Evolutionary conservation across 441 rosid genomes (phyloP), one percentile per base, ranked within the genome.

Genomic region (Euphorbia schlechtendalii): DNA sequence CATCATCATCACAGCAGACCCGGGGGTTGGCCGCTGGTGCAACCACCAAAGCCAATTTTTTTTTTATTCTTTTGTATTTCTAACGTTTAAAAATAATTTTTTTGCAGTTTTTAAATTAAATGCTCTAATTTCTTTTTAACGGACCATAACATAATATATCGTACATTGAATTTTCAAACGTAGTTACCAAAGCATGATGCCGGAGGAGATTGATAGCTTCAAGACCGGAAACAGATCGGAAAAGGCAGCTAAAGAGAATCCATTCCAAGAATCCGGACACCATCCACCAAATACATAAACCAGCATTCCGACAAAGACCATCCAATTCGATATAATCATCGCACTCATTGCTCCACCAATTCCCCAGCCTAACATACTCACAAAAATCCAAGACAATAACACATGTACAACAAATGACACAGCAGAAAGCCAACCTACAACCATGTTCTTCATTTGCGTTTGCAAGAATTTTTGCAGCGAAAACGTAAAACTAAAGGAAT

Each of bases 161-260:
- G 34, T 32, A 3, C 6, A 3, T 32, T 6, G 6, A 32, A 32
- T 2, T 6, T 32, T 2, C 3, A 32, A 32, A 2, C 3, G 6
- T 32, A 9, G 7, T 75, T 68, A 80, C 87, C 84, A 85, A 28
- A 85, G 54, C 90, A 85, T 83, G 21, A 85, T 54, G 0, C 83
- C 86, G 0, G 89, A 78, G 14, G 89, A 77, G 21, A 84, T 40
- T 1, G 86, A 80, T 56, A 84, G 84, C 82, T 80, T 84, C 7
- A 80, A 0, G 0, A 77, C 69, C 1, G 86, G 84, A 38, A 69
- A 10, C 3, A 84, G 38, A 63, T 80, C 83, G 8, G 53, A 2
- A 60, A 82, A 80, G n/a, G 86, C 80, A 59, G 75, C 75, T 8
- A 0, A 4, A 11, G 74, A 68, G 74, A 84, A 77, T 6, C 89